phyloP scores from a whole-genome alignment of 805 yeast species.

The Zygoascus biomembranicola region DNA sequence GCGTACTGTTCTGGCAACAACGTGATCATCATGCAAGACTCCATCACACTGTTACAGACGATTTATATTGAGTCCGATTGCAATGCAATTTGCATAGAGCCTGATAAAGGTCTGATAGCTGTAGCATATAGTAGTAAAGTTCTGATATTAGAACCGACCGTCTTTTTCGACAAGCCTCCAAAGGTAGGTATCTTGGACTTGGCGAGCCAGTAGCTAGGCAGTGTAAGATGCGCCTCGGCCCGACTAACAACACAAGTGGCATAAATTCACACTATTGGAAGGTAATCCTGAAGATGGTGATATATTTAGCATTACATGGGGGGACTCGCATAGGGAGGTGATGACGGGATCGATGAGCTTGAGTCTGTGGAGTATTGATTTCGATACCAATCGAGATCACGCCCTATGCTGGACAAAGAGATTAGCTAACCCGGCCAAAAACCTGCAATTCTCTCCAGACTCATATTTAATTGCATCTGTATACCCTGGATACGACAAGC shows the following conservation, averaged over 20 bases:
- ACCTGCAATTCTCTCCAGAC: slow-evolving; percentile 55
- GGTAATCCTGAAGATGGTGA: slow-evolving; percentile 18
- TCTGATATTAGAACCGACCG: slow-evolving; percentile 18
- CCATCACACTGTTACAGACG: slow-evolving; percentile 59
- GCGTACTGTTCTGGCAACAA: slow-evolving; percentile 87
- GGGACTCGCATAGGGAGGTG: slow-evolving; percentile 41
- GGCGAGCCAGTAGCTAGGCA: neutral
- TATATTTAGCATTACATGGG: slow-evolving; percentile 48
- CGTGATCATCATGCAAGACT: slow-evolving; percentile 54
- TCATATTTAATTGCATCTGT: slow-evolving; percentile 58
- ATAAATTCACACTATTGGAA: neutral
- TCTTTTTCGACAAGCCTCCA: slow-evolving; percentile 16
- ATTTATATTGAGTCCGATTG: slow-evolving; percentile 64
- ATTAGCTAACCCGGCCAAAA: slow-evolving; percentile 56
- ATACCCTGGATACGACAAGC: slow-evolving; percentile 47
- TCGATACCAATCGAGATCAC: neutral
- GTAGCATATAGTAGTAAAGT: slow-evolving; percentile 18
- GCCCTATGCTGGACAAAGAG: slow-evolving; percentile 35
- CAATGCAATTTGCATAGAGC: slow-evolving; percentile 53
- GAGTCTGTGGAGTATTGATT: slow-evolving; percentile 39
- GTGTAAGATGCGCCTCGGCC: too few species aligned
- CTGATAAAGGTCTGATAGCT: slow-evolving; percentile 42
- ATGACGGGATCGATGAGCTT: slow-evolving; percentile 52
- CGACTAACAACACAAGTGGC: slow-evolving; percentile 6
- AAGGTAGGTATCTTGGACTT: slow-evolving; percentile 1